Base-by-base conservation (phyloP, 2,329 filamentous ascomycete genomes). In the Beauveria brongniartii region DNA sequence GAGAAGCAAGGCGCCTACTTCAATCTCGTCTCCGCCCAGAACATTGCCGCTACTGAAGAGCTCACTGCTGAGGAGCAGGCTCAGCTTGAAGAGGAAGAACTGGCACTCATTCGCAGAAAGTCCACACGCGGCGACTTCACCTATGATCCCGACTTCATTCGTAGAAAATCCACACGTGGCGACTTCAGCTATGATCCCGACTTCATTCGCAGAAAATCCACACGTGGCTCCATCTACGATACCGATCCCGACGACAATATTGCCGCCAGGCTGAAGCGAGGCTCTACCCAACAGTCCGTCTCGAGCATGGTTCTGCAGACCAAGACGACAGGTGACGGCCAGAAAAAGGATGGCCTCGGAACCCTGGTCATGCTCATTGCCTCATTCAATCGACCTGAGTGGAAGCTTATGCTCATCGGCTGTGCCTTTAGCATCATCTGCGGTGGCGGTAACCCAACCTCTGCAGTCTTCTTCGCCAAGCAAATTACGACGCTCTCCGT, bases 1-100 rank as follows among this genome's bases (percentile, higher is more conserved):
- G 84, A 86, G 66, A 80, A 74, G 63, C 77, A 83, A 64, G 86
- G 84, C 22, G 88, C 92, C 9, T 99, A 97, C 73, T 89, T 83
- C 73, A 89, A 87, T 61, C 83, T 97, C 12, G 92, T 97, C 8
- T 88, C 91, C 58, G 92, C 93, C 3, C 94, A 99, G 73, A 87
- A 89, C 61, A 92, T 96, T 65, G 84, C 84, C 1, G 79, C 82
- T 3, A 80, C 81, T 20, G 83, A 86, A 54, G 80, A 84, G 61
- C 65, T 81, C 64, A 75, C 76, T 0, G 69, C 75, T 0, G 80
- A 82, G 56, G 80, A 85, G 61, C 74, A 82, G 64, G 80, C 78
- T 8, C 74, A 71, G 1, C 67, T 82, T 6, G 79, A 84, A 44
- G 75, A 73, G 14, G 68, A 80, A 47, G 78, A 85, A 55, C 78